These are phyloP conservation scores for Phanerochaete sordida DNA, from an alignment of 768 basidiomycete genomes.

Conservation along the genomic window DNA sequence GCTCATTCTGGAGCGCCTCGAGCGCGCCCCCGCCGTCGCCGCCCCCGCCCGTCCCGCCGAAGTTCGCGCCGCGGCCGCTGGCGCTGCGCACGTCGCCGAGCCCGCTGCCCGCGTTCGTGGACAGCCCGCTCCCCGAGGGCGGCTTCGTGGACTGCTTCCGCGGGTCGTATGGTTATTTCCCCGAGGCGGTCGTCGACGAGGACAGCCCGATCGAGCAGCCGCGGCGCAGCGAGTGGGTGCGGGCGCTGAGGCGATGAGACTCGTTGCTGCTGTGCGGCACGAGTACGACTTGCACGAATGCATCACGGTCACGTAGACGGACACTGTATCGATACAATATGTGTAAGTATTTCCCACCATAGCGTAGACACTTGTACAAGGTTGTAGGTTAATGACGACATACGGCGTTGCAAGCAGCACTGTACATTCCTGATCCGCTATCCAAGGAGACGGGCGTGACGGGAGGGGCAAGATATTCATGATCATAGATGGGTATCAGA, in stretches of 20 bases:
- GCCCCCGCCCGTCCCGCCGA: constrained; percentile 2
- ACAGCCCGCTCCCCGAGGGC: neutral
- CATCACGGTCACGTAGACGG: neutral
- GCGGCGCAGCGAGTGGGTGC: constrained; percentile 37
- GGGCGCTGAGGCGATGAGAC: constrained; percentile 13
- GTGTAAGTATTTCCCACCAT: neutral
- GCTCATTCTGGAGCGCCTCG: constrained; percentile 24
- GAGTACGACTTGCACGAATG: neutral
- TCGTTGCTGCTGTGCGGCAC: neutral
- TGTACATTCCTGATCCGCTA: neutral
- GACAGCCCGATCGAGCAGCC: constrained; percentile 57
- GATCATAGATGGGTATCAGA: neutral
- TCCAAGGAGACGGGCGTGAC: neutral
- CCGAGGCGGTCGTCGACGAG: constrained; percentile 38
- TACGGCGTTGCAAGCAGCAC: neutral
- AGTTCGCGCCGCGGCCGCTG: too few species aligned
- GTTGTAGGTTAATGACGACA: neutral
- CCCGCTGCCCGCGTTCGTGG: too few species aligned
- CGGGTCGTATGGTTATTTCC: constrained; percentile 31
- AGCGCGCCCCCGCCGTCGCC: constrained; percentile 22
- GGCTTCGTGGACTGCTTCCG: constrained; percentile 16
- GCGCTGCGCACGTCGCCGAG: too few species aligned
- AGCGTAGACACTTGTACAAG: neutral
- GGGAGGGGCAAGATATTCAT: neutral
- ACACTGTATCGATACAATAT: neutral